Evolutionary conservation across 2,329 filamentous ascomycete genomes (phyloP), one percentile per base, ranked within the genome.

Genomic region (Venturia nashicola): DNA sequence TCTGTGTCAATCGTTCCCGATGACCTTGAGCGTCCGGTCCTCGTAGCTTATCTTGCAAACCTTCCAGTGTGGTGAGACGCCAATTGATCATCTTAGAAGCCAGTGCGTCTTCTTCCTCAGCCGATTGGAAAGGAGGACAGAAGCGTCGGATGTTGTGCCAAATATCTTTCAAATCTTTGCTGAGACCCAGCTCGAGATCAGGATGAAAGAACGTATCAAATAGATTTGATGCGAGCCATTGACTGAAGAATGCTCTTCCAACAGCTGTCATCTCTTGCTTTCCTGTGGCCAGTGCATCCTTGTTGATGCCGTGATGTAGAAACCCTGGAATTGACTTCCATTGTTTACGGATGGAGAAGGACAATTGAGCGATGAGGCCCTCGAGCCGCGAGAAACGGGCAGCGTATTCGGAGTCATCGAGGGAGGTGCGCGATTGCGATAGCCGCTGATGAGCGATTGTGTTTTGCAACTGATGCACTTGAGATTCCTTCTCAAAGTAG

Each of bases 231-330:
- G 93, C 86, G 6, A 99, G 78, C 91, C 93, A 99, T 66, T 87
- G 85, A 36, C 89, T 89, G 69, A 99, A 91, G 67, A 92, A 86
- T 14, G 93, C 91, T 63, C 93, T 86, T 18, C 94, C 94, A 32
- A 96, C 88, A 5, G 92, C 92, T 7, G 91, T 97, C 94, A 99
- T 99, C 75, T 99, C 94, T 74, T 97, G 92, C 72, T 92, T 96
- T 66, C 92, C 94, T 11, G 88, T 91, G 70, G 87, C 84, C 63
- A 95, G 81, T 0, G 91, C 93, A 70, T 96, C 92, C 62, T 88
- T 82, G 73, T 93, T 97, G 68, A 96, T 89, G 63, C 86, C 90
- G 32, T 82, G 82, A 63, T 86, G 83, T 55, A 99, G 80, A 91
- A 91, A 97, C 6, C 80, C 73, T 0, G 94, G 94, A 63, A 97